phyloP scores from a whole-genome alignment of 2,329 filamentous ascomycete species.

The Cadophora luteo-olivacea region DNA sequence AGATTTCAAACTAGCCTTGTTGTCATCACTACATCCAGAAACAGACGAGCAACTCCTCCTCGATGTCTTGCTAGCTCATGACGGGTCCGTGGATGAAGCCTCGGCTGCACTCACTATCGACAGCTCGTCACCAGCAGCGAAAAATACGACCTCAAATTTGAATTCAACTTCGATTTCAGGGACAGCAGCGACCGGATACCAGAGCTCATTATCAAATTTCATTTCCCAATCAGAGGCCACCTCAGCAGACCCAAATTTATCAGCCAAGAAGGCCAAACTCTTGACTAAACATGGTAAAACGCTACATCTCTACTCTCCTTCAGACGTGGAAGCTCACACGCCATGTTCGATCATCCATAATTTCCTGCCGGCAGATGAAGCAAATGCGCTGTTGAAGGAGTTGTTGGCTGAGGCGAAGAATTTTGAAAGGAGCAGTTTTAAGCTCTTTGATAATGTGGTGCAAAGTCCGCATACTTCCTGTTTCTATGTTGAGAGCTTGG shows the following conservation, averaged over 20 bases:
- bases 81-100: conserved; percentile 76
- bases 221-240: conserved; percentile 22
- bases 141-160: neutral
- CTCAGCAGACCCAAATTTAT: conserved; percentile 26
- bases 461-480: conserved; percentile 82
- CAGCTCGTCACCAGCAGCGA: conserved; percentile 22
- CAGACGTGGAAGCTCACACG: conserved; percentile 81
- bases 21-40: conserved; percentile 77
- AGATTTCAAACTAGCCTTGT: conserved; percentile 84
- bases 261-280: conserved; percentile 53
- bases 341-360: conserved; percentile 94
- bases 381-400: conserved; percentile 76
- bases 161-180: conserved; percentile 29
- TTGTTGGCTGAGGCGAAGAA: conserved; percentile 75
- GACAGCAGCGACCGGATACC: conserved; percentile 53
- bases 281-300: conserved; percentile 81
- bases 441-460: conserved; percentile 88
- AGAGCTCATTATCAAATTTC: conserved; percentile 68
- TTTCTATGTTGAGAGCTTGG: conserved; percentile 80
- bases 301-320: conserved; percentile 80
- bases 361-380: conserved; percentile 76
- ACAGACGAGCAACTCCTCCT: conserved; percentile 72
- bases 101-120: conserved; percentile 58
- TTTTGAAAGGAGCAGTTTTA: conserved; percentile 77
- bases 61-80: conserved; percentile 77